Percentiles rank a stretch among this genome's conserved stretches.
These are phyloP conservation scores for Rhizopogon sp. DNA, from an alignment of 768 basidiomycete species.

Conservation along the genomic window DNA sequence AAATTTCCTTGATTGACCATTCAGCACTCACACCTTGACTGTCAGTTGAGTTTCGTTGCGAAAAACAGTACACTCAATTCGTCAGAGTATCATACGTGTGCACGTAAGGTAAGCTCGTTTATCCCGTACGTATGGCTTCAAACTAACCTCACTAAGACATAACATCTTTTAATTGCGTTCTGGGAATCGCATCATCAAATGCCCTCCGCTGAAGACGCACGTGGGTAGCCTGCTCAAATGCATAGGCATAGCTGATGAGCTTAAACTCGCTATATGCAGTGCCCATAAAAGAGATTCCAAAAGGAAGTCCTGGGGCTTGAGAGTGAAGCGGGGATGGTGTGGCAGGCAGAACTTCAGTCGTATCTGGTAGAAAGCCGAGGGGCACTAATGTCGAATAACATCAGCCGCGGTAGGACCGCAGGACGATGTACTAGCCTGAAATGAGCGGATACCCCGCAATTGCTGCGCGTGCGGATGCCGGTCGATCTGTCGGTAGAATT, in stretches of 20 bases:
- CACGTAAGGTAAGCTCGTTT: not conserved
- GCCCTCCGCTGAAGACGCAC: conserved; percentile 43
- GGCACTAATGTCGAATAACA: conserved; percentile 34
- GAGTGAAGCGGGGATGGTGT: conserved; percentile 31
- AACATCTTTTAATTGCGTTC: conserved; percentile 40
- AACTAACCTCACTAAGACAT: conserved; percentile 5
- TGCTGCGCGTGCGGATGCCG: conserved; percentile 22
- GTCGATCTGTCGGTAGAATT: conserved; percentile 34
- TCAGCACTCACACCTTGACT: too few relatives aligned
- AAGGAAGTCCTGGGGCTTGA: conserved; percentile 34
- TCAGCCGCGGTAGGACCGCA: not conserved
- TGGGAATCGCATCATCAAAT: conserved; percentile 49
- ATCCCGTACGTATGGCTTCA: conserved; percentile 17
- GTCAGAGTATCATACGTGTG: not conserved
- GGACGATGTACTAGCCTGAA: conserved; percentile 18
- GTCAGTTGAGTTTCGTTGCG: too few relatives aligned
- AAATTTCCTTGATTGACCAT: too few relatives aligned
- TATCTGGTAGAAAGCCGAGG: conserved; percentile 34
- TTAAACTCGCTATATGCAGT: conserved; percentile 40
- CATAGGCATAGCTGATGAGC: conserved; percentile 39
- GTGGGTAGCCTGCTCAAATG: conserved; percentile 53
- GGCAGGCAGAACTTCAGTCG: conserved; percentile 21
- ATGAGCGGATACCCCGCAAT: conserved; percentile 34
- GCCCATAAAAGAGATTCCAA: conserved; percentile 40
- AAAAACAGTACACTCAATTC: not conserved